These are phyloP conservation scores for Carpinus viminea DNA, from an alignment of 306 rosid genomes.

Conservation along the genomic window DNA sequence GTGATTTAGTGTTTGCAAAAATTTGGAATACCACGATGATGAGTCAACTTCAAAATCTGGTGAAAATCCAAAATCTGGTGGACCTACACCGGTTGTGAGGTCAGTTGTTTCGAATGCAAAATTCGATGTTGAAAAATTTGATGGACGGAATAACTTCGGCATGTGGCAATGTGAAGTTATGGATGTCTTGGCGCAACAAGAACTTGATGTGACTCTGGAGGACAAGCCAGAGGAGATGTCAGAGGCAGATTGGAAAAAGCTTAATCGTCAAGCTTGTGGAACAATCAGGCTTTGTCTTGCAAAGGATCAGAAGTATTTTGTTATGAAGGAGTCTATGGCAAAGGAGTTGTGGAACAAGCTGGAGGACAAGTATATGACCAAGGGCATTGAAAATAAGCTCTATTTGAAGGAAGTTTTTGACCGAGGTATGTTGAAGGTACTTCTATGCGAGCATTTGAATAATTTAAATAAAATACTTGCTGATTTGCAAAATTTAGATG, in stretches of 20 bases:
- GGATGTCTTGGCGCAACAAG: not conserved
- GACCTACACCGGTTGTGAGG: too few species aligned
- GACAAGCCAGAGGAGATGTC: not conserved
- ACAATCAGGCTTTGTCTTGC: not conserved
- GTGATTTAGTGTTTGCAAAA: too few species aligned
- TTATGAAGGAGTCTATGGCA: not conserved
- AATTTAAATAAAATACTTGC: too few species aligned
- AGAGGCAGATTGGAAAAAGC: not conserved
- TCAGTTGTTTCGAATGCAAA: not conserved
- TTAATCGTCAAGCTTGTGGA: not conserved
- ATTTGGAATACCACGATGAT: too few species aligned
- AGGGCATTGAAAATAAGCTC: not conserved
- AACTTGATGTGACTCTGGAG: not conserved
- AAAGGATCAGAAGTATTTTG: not conserved
- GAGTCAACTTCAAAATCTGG: too few species aligned
- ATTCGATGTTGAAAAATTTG: too few species aligned
- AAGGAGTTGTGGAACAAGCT: not conserved
- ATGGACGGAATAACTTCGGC: not conserved
- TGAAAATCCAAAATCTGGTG: too few species aligned
- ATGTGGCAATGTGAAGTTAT: not conserved
- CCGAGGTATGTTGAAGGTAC: not conserved
- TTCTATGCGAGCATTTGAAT: not conserved
- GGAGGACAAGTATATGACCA: not conserved
- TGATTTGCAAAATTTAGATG: not conserved
- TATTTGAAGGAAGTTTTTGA: too few species aligned